Percentiles rank a stretch among this genome's conserved stretches.
These are phyloP conservation scores for Pyrenochaeta sp. DNA, from an alignment of 2,329 filamentous ascomycete genomes.

Conservation along the genomic window DNA sequence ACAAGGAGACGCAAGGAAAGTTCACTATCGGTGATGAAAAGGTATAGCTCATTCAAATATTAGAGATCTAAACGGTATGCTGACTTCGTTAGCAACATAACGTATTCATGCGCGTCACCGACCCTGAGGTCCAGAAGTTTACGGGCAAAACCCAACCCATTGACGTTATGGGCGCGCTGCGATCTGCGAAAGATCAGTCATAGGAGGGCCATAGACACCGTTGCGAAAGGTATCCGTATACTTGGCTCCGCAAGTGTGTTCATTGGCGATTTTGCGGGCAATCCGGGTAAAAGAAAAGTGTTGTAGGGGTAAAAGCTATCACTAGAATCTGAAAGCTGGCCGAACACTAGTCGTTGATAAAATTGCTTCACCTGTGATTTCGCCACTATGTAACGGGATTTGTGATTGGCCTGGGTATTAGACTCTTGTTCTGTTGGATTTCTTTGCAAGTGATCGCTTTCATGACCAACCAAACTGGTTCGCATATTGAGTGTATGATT, in stretches of 20 bases:
- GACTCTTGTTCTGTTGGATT: not conserved
- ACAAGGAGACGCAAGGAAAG: constrained; percentile 89
- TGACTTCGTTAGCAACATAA: constrained; percentile 75
- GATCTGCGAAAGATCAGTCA: constrained; percentile 83
- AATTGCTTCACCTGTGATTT: no score
- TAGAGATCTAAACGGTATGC: not conserved
- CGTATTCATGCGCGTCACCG: constrained; percentile 93
- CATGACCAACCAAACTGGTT: no score
- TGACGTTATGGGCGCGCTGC: constrained; percentile 83
- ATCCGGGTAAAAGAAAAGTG: not conserved
- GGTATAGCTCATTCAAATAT: constrained; percentile 58
- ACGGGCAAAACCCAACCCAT: constrained; percentile 83
- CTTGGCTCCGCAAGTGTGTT: not conserved
- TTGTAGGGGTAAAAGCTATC: not conserved
- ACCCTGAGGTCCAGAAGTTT: constrained; percentile 82
- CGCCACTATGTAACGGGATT: no score
- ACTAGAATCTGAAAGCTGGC: not conserved
- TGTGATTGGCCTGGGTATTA: not conserved
- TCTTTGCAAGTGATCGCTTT: not conserved
- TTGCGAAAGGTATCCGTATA: not conserved
- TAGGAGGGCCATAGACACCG: constrained; percentile 17
- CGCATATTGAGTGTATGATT: no score
- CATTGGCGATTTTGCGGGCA: constrained; percentile 1
- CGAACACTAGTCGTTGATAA: no score
- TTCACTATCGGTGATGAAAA: constrained; percentile 99